phyloP scores from a whole-genome alignment of 257 asterid genomes.

The Solanum pennellii region DNA sequence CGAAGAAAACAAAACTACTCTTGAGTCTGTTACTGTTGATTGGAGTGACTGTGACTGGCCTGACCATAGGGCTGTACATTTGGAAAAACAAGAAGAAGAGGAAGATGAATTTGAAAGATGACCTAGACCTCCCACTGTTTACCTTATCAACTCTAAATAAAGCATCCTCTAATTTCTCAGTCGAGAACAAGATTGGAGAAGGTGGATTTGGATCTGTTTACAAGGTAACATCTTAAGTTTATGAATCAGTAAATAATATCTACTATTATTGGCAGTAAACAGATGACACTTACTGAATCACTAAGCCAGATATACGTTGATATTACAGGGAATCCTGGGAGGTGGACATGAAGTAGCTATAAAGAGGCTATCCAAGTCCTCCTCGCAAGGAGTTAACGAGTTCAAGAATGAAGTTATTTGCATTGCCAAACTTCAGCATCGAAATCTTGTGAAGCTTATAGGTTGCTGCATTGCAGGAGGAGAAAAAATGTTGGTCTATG shows the following conservation, averaged over 20 bases:
- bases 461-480: slow-evolving; percentile 29
- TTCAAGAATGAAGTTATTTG: slow-evolving; percentile 23
- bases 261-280: background rate
- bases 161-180: slow-evolving; percentile 15
- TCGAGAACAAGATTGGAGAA: slow-evolving; percentile 15
- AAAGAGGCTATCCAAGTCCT: slow-evolving; percentile 23
- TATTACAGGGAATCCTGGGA: slow-evolving; percentile 10
- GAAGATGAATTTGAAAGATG: background rate
- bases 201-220: slow-evolving; percentile 25
- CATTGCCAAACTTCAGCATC: slow-evolving; percentile 1
- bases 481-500: background rate
- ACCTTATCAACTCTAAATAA: slow-evolving; percentile 4
- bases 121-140: slow-evolving; percentile 13
- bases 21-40: background rate
- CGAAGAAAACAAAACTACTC: background rate
- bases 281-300: background rate
- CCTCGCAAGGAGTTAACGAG: slow-evolving; percentile 23
- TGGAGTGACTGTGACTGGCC: background rate
- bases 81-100: background rate
- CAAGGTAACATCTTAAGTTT: slow-evolving; percentile 1
- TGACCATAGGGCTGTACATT: background rate
- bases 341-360: slow-evolving; percentile 20
- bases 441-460: slow-evolving; percentile 18
- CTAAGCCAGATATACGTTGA: background rate
- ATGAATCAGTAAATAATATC: background rate